Conservation (phyloP, 805 yeast species). For the Candida sithepensis region DNA sequence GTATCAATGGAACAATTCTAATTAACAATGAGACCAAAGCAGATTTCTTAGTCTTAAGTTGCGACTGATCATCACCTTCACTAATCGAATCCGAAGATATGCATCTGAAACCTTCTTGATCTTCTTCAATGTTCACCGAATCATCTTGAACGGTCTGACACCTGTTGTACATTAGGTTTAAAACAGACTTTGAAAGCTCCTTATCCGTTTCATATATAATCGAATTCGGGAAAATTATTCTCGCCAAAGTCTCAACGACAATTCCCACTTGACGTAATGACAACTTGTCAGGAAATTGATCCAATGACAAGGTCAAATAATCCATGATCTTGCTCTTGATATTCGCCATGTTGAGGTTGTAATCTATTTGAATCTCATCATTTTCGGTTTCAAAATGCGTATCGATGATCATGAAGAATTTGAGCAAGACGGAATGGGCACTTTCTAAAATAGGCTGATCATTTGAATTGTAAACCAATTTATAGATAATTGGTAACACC, state of each 20-base stretch:
- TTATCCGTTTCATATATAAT: slow-evolving; percentile 29
- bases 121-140: neutral
- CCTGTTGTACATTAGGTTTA: slow-evolving; percentile 39
- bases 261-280: slow-evolving; percentile 53
- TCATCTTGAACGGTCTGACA: slow-evolving; percentile 30
- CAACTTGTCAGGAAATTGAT: slow-evolving; percentile 54
- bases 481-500: slow-evolving; percentile 25
- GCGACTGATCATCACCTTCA: slow-evolving; percentile 8
- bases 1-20: slow-evolving; percentile 51
- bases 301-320: slow-evolving; percentile 45
- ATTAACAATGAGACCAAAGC: slow-evolving; percentile 46
- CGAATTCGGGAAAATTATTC: slow-evolving; percentile 36
- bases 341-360: slow-evolving; percentile 9
- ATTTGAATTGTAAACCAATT: slow-evolving; percentile 17
- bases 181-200: slow-evolving; percentile 32
- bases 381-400: slow-evolving; percentile 11
- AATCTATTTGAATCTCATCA: slow-evolving; percentile 18
- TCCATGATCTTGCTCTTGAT: slow-evolving; percentile 21
- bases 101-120: slow-evolving; percentile 5
- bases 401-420: slow-evolving; percentile 24
- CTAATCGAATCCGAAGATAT: slow-evolving; percentile 6
- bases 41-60: slow-evolving; percentile 37
- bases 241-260: slow-evolving; percentile 55
- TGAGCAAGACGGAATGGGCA: slow-evolving; percentile 57
- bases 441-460: slow-evolving; percentile 47